A percentile compares a stretch with the other conserved stretches of the same genome.
These are phyloP conservation scores for Zelonia costaricensis DNA, from an alignment of 208 protist species.

Conservation along the genomic window DNA sequence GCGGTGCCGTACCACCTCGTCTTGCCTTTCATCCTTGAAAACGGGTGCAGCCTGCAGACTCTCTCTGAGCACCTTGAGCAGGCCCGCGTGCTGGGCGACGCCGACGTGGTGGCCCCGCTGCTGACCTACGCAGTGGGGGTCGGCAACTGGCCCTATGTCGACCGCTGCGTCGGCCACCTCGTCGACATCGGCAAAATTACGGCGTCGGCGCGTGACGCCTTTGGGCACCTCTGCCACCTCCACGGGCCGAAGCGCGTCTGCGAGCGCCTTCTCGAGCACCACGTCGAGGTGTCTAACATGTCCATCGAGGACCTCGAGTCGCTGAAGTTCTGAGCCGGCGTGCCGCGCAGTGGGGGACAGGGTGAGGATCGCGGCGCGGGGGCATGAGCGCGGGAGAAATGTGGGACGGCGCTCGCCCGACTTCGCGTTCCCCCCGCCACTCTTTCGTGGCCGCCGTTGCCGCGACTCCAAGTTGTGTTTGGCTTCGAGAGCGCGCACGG, in stretches of 20 bases:
- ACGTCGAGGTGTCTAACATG: slow-evolving; percentile 59
- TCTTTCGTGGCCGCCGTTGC: no score
- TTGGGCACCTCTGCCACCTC: slow-evolving; percentile 71
- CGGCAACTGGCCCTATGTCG: slow-evolving; percentile 80
- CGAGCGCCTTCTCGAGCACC: slow-evolving; percentile 50
- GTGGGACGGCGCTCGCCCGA: no score
- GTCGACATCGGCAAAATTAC: slow-evolving; percentile 88
- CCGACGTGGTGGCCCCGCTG: slow-evolving; percentile 83
- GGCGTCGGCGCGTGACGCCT: slow-evolving; percentile 58
- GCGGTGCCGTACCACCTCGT: slow-evolving; percentile 76
- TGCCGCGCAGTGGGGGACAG: no score
- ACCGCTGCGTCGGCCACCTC: slow-evolving; percentile 76
- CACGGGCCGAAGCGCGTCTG: slow-evolving; percentile 71
- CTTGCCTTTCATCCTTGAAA: slow-evolving; percentile 68
- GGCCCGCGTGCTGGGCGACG: slow-evolving; percentile 81
- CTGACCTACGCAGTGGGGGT: slow-evolving; percentile 71
- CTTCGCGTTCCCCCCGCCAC: no score
- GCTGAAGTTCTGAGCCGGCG: slow-evolving; percentile 77
- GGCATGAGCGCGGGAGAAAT: no score
- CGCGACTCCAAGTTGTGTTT: no score
- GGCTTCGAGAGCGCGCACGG: no score
- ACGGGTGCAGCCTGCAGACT: slow-evolving; percentile 78
- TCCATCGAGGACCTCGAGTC: slow-evolving; percentile 79
- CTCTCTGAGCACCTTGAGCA: slow-evolving; percentile 88
- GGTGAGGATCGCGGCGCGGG: no score